phyloP scores from a whole-genome alignment of 1,284 basidiomycete genomes.

The Rhodotorula sp. region DNA sequence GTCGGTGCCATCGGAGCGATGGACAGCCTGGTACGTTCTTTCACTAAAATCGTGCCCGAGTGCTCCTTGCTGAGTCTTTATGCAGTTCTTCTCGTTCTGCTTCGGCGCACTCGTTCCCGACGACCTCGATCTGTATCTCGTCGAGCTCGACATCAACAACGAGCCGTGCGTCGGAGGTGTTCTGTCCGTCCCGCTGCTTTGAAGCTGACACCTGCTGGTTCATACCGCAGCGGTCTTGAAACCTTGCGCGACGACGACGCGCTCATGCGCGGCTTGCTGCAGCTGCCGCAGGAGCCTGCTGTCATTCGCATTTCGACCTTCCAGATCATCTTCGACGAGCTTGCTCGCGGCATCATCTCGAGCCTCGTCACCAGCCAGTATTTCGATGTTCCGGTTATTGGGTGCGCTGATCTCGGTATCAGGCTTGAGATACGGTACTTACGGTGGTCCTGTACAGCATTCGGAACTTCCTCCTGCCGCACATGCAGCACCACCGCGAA shows the following conservation, averaged over 20 bases:
- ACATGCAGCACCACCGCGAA: conserved; percentile 27
- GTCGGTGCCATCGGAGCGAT: conserved; percentile 25
- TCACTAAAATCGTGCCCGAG: too few relatives aligned
- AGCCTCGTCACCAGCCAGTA: conserved; percentile 19
- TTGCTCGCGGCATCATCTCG: conserved; percentile 16
- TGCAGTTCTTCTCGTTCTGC: conserved; percentile 34
- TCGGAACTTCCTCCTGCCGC: conserved; percentile 35
- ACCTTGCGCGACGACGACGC: conserved; percentile 30
- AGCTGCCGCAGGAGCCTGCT: conserved; percentile 30
- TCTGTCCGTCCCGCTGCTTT: too few relatives aligned
- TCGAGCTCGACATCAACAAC: conserved; percentile 35
- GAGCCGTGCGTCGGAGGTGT: conserved; percentile 13
- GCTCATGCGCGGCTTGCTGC: conserved; percentile 26
- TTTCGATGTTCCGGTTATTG: conserved; percentile 36
- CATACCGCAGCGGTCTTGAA: background rate
- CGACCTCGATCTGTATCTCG: conserved; percentile 30
- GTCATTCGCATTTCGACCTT: conserved; percentile 19
- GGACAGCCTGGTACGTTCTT: conserved; percentile 7
- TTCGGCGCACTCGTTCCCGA: conserved; percentile 22
- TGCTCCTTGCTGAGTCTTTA: background rate
- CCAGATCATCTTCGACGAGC: conserved; percentile 22
- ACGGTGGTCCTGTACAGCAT: background rate
- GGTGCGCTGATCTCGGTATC: background rate
- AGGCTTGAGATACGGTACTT: accelerated
- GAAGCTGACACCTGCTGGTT: background rate